These are phyloP conservation scores for Trypanosoma mega DNA, from an alignment of 208 protist species.

Conservation along the genomic window DNA sequence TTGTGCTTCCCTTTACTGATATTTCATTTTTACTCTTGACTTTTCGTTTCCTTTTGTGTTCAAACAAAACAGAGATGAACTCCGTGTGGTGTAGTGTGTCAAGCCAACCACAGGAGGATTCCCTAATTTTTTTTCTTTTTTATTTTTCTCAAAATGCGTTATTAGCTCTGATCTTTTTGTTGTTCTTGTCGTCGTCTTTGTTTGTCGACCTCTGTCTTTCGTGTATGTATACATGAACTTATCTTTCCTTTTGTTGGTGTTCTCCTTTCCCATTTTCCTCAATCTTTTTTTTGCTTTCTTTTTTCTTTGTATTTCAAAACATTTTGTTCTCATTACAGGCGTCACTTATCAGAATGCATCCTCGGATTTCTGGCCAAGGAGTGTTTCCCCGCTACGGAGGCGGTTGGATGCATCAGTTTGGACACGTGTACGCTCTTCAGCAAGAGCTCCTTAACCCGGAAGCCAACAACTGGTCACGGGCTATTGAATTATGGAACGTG, in stretches of 20 bases:
- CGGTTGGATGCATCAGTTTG: slow-evolving; percentile 91
- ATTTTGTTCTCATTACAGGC: slow-evolving; percentile 2
- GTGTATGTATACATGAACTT: too few species aligned
- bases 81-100: too few species aligned
- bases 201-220: background rate
- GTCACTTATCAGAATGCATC: slow-evolving; percentile 36
- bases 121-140: too few species aligned
- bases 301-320: slow-evolving; percentile 11
- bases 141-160: too few species aligned
- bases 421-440: slow-evolving; percentile 86
- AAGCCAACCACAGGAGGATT: too few species aligned
- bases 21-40: too few species aligned
- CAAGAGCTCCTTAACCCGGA: slow-evolving; percentile 75
- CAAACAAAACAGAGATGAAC: too few species aligned
- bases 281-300: slow-evolving; percentile 2
- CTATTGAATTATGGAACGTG: slow-evolving; percentile 82
- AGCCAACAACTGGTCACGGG: slow-evolving; percentile 78
- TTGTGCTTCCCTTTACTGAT: too few species aligned
- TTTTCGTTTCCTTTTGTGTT: too few species aligned
- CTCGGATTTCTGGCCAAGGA: slow-evolving; percentile 56
- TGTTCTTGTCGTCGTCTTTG: slow-evolving; percentile 3
- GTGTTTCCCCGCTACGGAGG: slow-evolving; percentile 80
- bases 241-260: too few species aligned
- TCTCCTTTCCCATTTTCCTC: too few species aligned
- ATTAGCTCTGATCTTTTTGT: too few species aligned